Conservation (phyloP, 2,329 filamentous ascomycete species). For the Sporothrix euskadiensis region DNA sequence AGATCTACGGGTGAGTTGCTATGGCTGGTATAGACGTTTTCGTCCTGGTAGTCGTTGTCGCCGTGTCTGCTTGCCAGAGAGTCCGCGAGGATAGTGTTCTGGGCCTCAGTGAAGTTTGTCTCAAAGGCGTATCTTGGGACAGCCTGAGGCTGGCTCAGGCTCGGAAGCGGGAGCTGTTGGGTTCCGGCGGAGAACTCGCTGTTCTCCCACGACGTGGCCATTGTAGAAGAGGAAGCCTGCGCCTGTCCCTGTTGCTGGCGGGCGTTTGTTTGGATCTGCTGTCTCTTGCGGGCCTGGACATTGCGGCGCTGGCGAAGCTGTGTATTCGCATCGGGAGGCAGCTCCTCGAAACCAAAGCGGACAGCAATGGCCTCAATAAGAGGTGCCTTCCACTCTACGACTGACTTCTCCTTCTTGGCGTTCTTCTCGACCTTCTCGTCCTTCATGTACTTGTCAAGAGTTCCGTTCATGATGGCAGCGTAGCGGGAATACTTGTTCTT, state of each 20-base stretch:
- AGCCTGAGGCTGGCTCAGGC: neutral
- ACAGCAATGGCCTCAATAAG: neutral
- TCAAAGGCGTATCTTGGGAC: neutral
- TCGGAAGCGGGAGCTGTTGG: neutral
- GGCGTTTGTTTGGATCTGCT: neutral
- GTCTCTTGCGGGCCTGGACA: neutral
- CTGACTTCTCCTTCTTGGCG: neutral
- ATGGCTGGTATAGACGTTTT: neutral
- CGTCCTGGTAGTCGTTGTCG: neutral
- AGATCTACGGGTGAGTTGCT: slow-evolving; percentile 1
- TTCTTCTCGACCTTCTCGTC: neutral
- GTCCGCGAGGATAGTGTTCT: neutral
- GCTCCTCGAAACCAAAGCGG: slow-evolving; percentile 4
- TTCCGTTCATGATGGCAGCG: neutral
- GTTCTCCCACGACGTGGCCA: neutral
- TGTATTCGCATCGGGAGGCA: neutral
- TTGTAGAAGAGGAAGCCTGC: neutral
- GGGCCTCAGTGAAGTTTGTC: neutral
- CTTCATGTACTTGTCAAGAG: neutral
- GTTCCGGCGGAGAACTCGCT: neutral
- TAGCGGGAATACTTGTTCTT: slow-evolving; percentile 3
- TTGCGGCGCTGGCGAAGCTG: neutral
- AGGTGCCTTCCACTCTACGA: neutral
- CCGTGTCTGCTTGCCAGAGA: neutral
- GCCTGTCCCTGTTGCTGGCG: neutral